Evolutionary conservation across 768 basidiomycete species (phyloP), one percentile per base, ranked within the genome.

Genomic region (Kwoniella heveanensis): DNA sequence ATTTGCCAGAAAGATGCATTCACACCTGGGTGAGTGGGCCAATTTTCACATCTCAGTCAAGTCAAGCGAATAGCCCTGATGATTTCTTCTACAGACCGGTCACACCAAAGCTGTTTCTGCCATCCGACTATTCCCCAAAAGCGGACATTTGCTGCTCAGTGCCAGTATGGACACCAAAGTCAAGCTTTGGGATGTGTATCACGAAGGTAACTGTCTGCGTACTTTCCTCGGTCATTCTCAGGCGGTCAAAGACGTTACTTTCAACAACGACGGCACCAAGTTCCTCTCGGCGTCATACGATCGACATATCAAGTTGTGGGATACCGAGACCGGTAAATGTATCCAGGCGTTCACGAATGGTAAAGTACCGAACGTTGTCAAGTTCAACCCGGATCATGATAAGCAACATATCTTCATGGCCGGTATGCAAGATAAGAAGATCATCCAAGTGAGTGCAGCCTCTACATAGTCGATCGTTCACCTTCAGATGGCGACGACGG

Each of bases 371-470:
- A 93, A 97, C 78, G 92, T 95, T 54, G 84, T 98, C 57, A 87
- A 88, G 58, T 99, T 97, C 83, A 90, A 98, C 79, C 96, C 96
- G 6, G 95, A 96, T 77, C 85, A 90, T 60, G 93, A 97, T 73
- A 97, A 97, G 79, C 93, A 97, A 77, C 83, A 96, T 77, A 88
- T 94, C 55, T 98, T 97, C 83, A 83, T 98, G 50, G 95, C 95
- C 53, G 96, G 96, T 65, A 99, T 98, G 96, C 90, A 89, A 44
- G 94, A 98, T 82, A 98, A 98, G 83, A 98, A 97, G 82, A 96
- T 99, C 69, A 91, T 98, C 39, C 95, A 97, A 85, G 94, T 92
- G 74, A 62, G 84, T 72, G n/a, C n/a, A n/a, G n/a, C n/a, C n/a
- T n/a, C n/a, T n/a, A n/a, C n/a, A n/a, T n/a, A n/a, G n/a, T n/a